phyloP scores from a whole-genome alignment of 2,329 filamentous ascomycete species.

The Colletotrichum sp. region DNA sequence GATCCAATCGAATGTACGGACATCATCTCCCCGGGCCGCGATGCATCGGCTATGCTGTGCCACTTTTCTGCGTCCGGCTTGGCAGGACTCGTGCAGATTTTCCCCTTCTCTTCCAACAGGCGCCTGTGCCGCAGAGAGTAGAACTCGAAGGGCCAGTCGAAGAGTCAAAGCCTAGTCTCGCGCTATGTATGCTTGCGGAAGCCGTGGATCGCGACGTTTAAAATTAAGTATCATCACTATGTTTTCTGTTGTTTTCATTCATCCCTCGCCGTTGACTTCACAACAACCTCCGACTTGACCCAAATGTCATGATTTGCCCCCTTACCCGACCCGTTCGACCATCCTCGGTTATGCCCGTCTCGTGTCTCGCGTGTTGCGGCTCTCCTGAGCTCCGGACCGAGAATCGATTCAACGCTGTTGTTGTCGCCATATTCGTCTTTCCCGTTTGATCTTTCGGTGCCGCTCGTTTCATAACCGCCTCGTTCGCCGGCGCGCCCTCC shows the following conservation, averaged over 20 bases:
- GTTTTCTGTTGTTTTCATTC: background rate
- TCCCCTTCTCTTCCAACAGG: background rate
- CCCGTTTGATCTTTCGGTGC: background rate
- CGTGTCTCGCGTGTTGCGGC: background rate
- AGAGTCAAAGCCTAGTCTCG: background rate
- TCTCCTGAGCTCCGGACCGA: background rate
- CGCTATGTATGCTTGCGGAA: background rate
- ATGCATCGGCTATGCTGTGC: background rate
- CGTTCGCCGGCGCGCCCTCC: background rate
- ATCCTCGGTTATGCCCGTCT: background rate
- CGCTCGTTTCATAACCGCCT: background rate
- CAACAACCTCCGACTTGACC: conserved; percentile 11
- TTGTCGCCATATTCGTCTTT: conserved; percentile 2
- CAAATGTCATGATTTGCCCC: background rate
- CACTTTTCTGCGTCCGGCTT: background rate
- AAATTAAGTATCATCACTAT: background rate
- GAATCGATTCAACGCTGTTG: conserved; percentile 11
- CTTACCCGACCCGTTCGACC: background rate
- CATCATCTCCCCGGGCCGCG: background rate
- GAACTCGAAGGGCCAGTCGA: background rate
- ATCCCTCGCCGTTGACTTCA: conserved; percentile 4
- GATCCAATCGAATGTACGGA: background rate
- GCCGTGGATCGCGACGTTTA: background rate
- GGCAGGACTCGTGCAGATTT: background rate
- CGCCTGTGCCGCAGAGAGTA: background rate